phyloP scores from a whole-genome alignment of 2,329 filamentous ascomycete genomes.

The Emericellopsis atlantica region DNA sequence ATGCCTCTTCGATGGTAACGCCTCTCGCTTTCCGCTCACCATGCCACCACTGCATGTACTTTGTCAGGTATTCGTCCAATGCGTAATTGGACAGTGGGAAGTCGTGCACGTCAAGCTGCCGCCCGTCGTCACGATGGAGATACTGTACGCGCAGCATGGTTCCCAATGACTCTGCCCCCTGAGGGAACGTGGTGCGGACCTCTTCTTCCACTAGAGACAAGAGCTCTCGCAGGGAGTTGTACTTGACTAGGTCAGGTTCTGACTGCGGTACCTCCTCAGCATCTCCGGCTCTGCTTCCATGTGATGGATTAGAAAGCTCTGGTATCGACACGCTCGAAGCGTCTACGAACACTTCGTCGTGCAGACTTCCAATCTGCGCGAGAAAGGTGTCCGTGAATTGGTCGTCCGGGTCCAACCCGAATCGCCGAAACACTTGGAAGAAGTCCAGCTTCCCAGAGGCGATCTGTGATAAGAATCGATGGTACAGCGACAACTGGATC shows the following conservation, averaged over 20 bases:
- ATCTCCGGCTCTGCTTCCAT: neutral
- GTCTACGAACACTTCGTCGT: conserved; percentile 52
- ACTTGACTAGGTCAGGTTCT: conserved; percentile 26
- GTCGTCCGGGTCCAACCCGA: conserved; percentile 51
- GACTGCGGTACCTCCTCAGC: conserved; percentile 2
- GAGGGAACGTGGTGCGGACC: conserved; percentile 37
- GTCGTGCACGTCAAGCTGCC: conserved; percentile 39
- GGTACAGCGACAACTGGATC: conserved; percentile 85
- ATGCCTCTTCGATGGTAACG: conserved; percentile 73
- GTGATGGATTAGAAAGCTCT: conserved; percentile 3
- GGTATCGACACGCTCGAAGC: conserved; percentile 1
- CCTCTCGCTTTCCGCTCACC: conserved; percentile 61
- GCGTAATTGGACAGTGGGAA: conserved; percentile 53
- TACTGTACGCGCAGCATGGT: conserved; percentile 41
- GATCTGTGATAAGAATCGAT: conserved; percentile 67
- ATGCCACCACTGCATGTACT: conserved; percentile 79
- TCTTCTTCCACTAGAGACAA: conserved; percentile 31
- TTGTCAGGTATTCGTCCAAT: conserved; percentile 52
- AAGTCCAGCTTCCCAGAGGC: conserved; percentile 61
- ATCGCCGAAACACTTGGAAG: conserved; percentile 54
- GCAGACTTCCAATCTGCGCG: conserved; percentile 56
- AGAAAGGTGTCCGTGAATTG: conserved; percentile 72
- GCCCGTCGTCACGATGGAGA: conserved; percentile 36
- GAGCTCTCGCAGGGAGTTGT: conserved; percentile 34
- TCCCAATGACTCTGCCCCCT: conserved; percentile 32